Conservation (phyloP, 495 filamentous ascomycete genomes). For the Eremomyces bilateralis region DNA sequence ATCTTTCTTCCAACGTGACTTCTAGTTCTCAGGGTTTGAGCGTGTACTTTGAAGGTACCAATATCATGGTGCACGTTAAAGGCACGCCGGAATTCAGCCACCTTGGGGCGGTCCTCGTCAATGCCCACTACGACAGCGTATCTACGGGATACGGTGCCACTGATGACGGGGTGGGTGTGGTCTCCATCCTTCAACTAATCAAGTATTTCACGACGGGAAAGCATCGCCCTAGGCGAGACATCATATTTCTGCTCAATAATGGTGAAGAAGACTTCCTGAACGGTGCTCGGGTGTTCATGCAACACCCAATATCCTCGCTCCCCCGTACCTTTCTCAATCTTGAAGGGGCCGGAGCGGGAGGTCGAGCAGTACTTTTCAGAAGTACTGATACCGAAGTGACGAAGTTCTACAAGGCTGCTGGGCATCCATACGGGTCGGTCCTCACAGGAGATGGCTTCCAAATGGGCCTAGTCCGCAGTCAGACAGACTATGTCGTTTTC, state of each 20-base stretch:
- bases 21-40: slow-evolving; percentile 20
- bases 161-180: slow-evolving; percentile 78
- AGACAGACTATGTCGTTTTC: slow-evolving; percentile 82
- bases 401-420: slow-evolving; percentile 42
- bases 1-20: slow-evolving; percentile 62
- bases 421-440: slow-evolving; percentile 66
- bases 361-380: slow-evolving; percentile 68
- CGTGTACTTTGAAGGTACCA: slow-evolving; percentile 79
- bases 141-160: slow-evolving; percentile 81
- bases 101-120: slow-evolving; percentile 63
- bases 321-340: slow-evolving; percentile 78
- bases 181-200: slow-evolving; percentile 70
- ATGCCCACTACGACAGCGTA: slow-evolving; percentile 91
- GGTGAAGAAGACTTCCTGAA: slow-evolving; percentile 89
- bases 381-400: slow-evolving; percentile 77
- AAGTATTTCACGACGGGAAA: slow-evolving; percentile 61
- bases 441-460: slow-evolving; percentile 68
- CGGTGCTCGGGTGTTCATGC: slow-evolving; percentile 67
- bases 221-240: slow-evolving; percentile 55
- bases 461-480: slow-evolving; percentile 49
- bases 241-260: slow-evolving; percentile 82
- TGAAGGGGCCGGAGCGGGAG: slow-evolving; percentile 86
- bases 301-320: slow-evolving; percentile 56
- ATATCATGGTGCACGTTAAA: slow-evolving; percentile 78
- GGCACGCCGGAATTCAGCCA: slow-evolving; percentile 46